These are phyloP conservation scores for Aquilaria sinensis DNA, from an alignment of 345 rosid species.

Conservation along the genomic window DNA sequence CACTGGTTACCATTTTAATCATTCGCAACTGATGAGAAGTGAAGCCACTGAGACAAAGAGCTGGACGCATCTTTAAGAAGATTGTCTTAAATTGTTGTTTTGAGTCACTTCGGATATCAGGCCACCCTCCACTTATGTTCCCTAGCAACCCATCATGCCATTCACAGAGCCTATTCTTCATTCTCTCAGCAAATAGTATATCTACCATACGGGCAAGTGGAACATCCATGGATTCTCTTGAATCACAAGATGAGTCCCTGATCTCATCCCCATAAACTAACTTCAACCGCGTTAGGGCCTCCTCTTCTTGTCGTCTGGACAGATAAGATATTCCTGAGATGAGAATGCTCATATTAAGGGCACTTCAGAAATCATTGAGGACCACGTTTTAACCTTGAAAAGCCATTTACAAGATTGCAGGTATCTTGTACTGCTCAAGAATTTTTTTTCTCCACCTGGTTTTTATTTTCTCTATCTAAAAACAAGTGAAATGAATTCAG, in stretches of 20 bases:
- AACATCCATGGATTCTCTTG: conserved; percentile 26
- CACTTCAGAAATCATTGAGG: not conserved
- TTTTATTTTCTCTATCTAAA: not conserved
- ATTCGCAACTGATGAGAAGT: conserved; percentile 77
- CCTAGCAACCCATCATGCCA: conserved; percentile 59
- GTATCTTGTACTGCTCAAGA: too few species aligned
- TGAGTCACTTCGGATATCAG: conserved; percentile 19
- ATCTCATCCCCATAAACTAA: conserved; percentile 20
- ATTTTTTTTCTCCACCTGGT: too few species aligned
- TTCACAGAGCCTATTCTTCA: conserved; percentile 52
- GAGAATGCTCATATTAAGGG: conserved; percentile 27
- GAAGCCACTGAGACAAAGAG: conserved; percentile 59
- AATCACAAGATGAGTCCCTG: conserved; percentile 11
- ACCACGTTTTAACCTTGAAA: not conserved
- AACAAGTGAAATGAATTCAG: not conserved
- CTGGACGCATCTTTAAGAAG: conserved; percentile 69
- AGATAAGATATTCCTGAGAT: conserved; percentile 90
- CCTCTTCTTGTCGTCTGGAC: conserved; percentile 77
- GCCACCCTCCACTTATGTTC: conserved; percentile 21
- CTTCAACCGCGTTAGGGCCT: conserved; percentile 36
- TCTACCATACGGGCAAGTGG: conserved; percentile 44
- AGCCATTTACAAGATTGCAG: not conserved
- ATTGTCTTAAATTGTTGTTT: conserved; percentile 42
- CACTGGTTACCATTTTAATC: conserved; percentile 49
- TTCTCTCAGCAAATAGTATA: conserved; percentile 75